Base-by-base conservation (phyloP, 129 eudicot species). In the Tagetes patula region DNA sequence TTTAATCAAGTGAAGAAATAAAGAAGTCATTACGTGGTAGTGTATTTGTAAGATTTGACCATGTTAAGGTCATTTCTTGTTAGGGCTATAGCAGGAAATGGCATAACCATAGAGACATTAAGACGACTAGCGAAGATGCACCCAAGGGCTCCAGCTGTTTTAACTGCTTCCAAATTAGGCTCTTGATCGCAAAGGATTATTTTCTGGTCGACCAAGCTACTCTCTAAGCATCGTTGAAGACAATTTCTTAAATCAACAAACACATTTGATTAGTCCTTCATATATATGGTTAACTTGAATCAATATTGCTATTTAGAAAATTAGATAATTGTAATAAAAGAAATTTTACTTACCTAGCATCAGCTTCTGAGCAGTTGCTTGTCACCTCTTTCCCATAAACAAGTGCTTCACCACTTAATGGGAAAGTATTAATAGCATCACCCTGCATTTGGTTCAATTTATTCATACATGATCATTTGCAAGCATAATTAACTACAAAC, bases 161-260 rank as follows among this genome's bases (percentile, higher is more conserved):
- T 5, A 54, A 68, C 70, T 32, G 11, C 77, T 0, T 2, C 3
- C 0, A 45, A 30, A 53, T 4, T 49, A 0, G 20, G 52, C 68
- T 0, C 0, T 0, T 4, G 7, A 43, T 72, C 73, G 54, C 87
- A 84, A 0, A 85, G 41, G 9, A 88, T 77, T n/a, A 88, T 81
- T 58, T 85, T 88, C 27, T 87, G 82, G 62, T 74, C 67, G 36
- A 85, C 82, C 46, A 81, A 36, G 2, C 10, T n/a, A 0, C 2
- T 32, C 5, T 81, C 82, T 31, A 88, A 67, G 73, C 91, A 88
- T 8, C 12, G 37, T 5, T 6, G 3, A 10, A 71, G 2, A 53
- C 85, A 85, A 0, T 3, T 0, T 70, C 84, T 87, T 68, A 20
- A 20, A 20, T 20, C 27, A 20, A 20, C 27, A 20, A 20, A 20